phyloP scores from a whole-genome alignment of 768 basidiomycete species.

The Mycena filopes region DNA sequence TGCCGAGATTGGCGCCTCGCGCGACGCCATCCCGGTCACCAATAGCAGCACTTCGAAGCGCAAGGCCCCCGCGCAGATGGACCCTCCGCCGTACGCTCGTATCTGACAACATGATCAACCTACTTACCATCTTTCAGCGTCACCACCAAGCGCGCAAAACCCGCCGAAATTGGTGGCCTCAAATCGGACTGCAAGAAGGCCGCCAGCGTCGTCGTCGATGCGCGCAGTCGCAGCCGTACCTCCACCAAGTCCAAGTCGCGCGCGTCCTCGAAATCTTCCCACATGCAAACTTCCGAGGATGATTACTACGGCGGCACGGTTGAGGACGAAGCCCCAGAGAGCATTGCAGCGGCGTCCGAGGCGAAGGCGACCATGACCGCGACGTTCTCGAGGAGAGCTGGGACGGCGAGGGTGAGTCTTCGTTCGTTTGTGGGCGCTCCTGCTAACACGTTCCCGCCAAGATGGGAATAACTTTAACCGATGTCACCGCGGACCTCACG shows the following conservation, averaged over 20 bases:
- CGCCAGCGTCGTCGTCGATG: background rate
- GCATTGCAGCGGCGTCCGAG: background rate
- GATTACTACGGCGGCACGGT: background rate
- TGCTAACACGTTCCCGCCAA: background rate
- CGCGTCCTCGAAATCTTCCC: background rate
- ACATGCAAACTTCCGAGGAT: background rate
- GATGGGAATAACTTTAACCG: constrained; percentile 1
- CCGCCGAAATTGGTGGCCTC: background rate
- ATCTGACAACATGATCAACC: background rate
- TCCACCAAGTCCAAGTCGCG: background rate
- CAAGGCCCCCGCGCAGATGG: background rate
- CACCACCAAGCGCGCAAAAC: background rate
- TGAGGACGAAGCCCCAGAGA: background rate
- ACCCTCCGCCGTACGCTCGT: background rate
- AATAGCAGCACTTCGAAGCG: background rate
- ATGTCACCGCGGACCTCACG: background rate
- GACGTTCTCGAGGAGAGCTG: background rate
- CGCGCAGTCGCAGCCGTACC: background rate
- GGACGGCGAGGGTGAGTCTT: background rate
- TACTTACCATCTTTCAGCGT: background rate
- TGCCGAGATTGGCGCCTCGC: background rate
- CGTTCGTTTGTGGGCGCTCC: no score
- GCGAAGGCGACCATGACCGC: background rate
- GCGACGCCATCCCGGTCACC: background rate
- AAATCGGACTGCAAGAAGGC: background rate